Evolutionary conservation across 805 yeast species (phyloP).

Genomic region (Komagataella ulmi): DNA sequence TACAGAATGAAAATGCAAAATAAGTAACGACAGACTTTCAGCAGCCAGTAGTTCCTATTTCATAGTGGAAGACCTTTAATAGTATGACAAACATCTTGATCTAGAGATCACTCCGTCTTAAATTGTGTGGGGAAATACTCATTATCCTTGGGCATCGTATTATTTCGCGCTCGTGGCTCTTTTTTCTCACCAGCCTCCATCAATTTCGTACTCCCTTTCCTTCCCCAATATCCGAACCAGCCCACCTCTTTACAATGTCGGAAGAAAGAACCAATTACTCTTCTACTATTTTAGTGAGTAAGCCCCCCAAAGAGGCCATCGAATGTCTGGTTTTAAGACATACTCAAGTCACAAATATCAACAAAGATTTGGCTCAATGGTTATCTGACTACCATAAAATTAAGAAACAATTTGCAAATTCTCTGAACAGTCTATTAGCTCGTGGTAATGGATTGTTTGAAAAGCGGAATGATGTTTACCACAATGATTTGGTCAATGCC

Average conservation of each 20-base stretch:
- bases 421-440: conserved; percentile 24
- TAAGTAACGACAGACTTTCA: background rate
- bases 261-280: conserved; percentile 15
- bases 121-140: background rate
- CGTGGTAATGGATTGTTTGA: conserved; percentile 24
- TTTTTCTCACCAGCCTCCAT: background rate
- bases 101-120: background rate
- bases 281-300: conserved; percentile 19
- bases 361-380: conserved; percentile 49
- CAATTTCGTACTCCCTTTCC: background rate
- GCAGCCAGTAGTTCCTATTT: background rate
- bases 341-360: conserved; percentile 37
- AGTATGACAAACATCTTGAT: background rate
- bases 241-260: background rate
- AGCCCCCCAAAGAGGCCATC: conserved; percentile 45
- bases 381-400: conserved; percentile 39
- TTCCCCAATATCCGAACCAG: background rate
- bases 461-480: conserved; percentile 23
- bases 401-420: conserved; percentile 31
- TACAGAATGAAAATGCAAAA: background rate
- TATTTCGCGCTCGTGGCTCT: background rate
- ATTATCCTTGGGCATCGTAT: background rate
- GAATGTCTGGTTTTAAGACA: conserved; percentile 46
- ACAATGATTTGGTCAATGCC: conserved; percentile 33
- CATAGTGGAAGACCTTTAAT: background rate